Conservation (phyloP, 148 eudicot species). For the Rhododendron simsii region DNA sequence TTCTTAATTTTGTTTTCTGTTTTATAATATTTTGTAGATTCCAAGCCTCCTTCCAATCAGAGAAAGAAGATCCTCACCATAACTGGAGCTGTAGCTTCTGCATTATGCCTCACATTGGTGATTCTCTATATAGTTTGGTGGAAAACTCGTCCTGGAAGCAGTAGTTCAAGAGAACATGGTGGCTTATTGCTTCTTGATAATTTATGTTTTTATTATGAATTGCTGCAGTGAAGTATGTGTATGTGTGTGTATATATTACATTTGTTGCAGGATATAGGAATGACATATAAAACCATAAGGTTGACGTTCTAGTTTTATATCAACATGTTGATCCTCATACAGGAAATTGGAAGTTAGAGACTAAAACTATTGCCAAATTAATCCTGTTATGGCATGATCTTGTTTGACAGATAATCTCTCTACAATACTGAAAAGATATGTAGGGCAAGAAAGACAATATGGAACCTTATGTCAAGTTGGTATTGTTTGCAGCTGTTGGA, state of each 20-base stretch:
- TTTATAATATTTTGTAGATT: constrained; percentile 20
- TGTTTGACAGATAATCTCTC: too few species aligned
- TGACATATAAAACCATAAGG: neutral
- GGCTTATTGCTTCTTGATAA: neutral
- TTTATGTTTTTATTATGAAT: too few species aligned
- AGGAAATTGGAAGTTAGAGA: too few species aligned
- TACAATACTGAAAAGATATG: too few species aligned
- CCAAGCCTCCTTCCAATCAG: constrained; percentile 28
- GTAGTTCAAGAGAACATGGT: constrained; percentile 49
- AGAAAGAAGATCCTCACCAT: constrained; percentile 15
- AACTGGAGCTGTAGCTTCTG: constrained; percentile 23
- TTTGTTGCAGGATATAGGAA: neutral
- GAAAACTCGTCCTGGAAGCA: constrained; percentile 25
- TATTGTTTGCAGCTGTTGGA: too few species aligned
- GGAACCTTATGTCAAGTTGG: too few species aligned
- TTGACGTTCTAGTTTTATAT: neutral
- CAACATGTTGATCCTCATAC: neutral
- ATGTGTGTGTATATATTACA: neutral
- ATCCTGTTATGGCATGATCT: too few species aligned
- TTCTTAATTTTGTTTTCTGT: neutral
- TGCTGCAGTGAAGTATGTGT: too few species aligned
- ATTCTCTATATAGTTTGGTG: constrained; percentile 25
- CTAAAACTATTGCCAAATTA: neutral
- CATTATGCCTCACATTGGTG: constrained; percentile 22
- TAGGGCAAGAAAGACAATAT: too few species aligned